Conservation (phyloP, 1,284 basidiomycete species). For the Rhodotorula sp. region DNA sequence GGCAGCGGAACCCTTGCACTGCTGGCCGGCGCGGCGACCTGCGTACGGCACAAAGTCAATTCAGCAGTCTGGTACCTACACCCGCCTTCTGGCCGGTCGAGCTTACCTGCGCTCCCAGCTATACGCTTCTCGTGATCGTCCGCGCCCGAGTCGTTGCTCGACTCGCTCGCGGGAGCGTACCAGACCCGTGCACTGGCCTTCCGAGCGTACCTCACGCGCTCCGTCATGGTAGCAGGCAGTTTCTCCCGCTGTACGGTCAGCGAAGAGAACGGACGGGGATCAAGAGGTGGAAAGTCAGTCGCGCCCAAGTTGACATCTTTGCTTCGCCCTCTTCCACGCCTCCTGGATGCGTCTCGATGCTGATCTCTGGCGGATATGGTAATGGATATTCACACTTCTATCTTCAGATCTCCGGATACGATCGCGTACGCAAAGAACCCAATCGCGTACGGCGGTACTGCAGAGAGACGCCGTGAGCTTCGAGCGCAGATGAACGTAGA, state of each 20-base stretch:
- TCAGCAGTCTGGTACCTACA: too few relatives aligned
- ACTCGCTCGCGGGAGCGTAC: slow-evolving; percentile 58
- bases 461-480: too few relatives aligned
- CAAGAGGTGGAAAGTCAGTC: neutral
- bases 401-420: slow-evolving; percentile 26
- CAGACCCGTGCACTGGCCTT: slow-evolving; percentile 83
- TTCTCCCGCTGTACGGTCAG: neutral
- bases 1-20: too few relatives aligned
- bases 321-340: neutral
- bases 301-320: neutral
- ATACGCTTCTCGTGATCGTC: neutral
- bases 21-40: too few relatives aligned
- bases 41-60: neutral
- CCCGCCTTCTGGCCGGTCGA: too few relatives aligned
- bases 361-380: neutral
- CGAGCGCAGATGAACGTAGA: neutral
- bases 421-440: slow-evolving; percentile 33
- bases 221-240: neutral
- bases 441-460: slow-evolving; percentile 37
- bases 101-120: too few relatives aligned
- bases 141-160: neutral
- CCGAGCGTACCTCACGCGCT: slow-evolving; percentile 35
- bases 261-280: neutral
- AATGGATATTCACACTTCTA: slow-evolving; percentile 12
- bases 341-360: too few relatives aligned